phyloP scores from a whole-genome alignment of 164 flowering plant species.

The Tetrastigma voinierianum region DNA sequence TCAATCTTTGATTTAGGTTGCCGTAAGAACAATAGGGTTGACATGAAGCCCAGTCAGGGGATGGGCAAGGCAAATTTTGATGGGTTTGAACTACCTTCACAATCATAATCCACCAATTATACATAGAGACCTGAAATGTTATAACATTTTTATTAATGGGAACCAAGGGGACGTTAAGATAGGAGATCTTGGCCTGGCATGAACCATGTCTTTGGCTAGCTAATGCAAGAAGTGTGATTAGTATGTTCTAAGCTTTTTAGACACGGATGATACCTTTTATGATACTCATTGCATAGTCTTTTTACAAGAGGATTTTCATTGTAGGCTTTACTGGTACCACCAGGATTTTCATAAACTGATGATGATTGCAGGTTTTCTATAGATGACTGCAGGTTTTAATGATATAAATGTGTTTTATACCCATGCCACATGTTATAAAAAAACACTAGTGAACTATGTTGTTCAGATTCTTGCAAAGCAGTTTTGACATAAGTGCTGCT shows the following conservation, averaged over 20 bases:
- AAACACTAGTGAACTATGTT: too few relatives aligned
- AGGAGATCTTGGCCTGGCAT: conserved; percentile 72
- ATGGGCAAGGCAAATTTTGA: conserved; percentile 69
- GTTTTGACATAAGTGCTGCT: too few relatives aligned
- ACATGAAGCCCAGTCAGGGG: conserved; percentile 62
- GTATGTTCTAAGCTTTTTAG: conserved; percentile 20
- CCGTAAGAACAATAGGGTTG: conserved; percentile 60
- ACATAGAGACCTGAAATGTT: conserved; percentile 72
- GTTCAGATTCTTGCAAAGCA: too few relatives aligned
- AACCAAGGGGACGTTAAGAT: conserved; percentile 70
- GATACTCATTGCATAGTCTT: not conserved
- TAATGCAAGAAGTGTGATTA: conserved; percentile 51
- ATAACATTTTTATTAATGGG: conserved; percentile 66
- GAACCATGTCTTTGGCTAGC: conserved; percentile 55
- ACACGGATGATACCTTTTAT: too few relatives aligned
- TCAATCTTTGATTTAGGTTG: conserved; percentile 34
- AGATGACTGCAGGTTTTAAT: too few relatives aligned
- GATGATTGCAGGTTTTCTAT: not conserved
- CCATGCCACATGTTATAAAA: too few relatives aligned
- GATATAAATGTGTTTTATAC: too few relatives aligned
- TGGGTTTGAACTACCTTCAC: conserved; percentile 60
- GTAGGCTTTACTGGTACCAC: not conserved
- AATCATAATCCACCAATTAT: conserved; percentile 60
- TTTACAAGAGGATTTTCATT: not conserved
- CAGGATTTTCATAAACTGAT: too few relatives aligned